Percentiles rank a stretch among this genome's conserved stretches.
These are phyloP conservation scores for Paramyrothecium roridum DNA, from an alignment of 2,329 filamentous ascomycete genomes.

Conservation along the genomic window DNA sequence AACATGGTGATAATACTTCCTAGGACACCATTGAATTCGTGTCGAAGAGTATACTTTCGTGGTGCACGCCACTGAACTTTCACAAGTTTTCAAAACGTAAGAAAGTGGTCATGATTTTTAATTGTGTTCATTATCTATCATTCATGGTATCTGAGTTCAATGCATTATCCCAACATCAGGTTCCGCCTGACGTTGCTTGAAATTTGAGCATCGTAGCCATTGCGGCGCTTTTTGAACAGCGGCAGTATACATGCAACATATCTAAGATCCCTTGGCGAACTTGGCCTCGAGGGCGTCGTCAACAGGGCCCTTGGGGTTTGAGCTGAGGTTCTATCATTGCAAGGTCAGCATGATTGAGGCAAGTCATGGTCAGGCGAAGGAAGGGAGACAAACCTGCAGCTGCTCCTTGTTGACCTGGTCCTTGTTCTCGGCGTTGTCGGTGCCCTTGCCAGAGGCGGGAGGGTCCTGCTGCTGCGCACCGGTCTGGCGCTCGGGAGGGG, in stretches of 20 bases:
- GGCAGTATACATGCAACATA: background rate
- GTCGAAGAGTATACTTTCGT: no score
- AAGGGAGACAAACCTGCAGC: conserved; percentile 37
- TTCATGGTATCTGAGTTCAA: background rate
- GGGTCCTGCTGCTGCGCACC: conserved; percentile 60
- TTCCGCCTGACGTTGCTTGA: background rate
- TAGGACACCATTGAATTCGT: no score
- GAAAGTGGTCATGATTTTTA: background rate
- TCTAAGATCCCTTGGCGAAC: conserved; percentile 47
- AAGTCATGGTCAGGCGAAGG: background rate
- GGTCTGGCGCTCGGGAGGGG: conserved; percentile 65
- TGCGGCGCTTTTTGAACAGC: background rate
- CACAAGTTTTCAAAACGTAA: no score
- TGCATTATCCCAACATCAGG: background rate
- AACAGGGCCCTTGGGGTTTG: conserved; percentile 64
- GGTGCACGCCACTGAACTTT: no score
- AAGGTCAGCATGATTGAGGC: conserved; percentile 2
- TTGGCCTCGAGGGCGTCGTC: conserved; percentile 60
- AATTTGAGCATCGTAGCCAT: no score
- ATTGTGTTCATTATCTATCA: background rate
- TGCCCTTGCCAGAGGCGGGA: conserved; percentile 55
- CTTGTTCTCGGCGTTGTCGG: conserved; percentile 53
- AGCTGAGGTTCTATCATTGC: conserved; percentile 44
- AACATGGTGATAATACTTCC: no score
- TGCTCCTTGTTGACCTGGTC: conserved; percentile 48